Evolutionary conservation across 495 filamentous ascomycete genomes (phyloP).

Genomic region (Lasiosphaeriaceae sp.): DNA sequence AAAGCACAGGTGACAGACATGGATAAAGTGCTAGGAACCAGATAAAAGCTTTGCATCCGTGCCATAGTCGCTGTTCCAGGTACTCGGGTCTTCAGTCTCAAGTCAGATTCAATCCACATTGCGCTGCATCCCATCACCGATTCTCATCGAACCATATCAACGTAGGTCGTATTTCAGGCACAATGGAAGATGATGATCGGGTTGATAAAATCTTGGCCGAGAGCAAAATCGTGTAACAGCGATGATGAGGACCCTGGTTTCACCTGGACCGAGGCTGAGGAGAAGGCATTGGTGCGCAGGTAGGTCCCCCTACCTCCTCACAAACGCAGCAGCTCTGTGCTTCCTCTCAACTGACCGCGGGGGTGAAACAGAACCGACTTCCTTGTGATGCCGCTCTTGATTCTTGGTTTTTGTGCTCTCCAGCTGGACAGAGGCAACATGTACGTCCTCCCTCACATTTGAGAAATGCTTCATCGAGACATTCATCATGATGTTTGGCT

Average conservation of each 20-base stretch:
- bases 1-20: no score
- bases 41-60: no score
- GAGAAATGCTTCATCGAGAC: neutral
- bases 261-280: slow-evolving; percentile 34
- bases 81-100: neutral
- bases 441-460: slow-evolving; percentile 6
- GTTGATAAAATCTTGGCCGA: slow-evolving; percentile 8
- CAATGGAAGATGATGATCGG: slow-evolving; percentile 22
- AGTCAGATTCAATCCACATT: neutral
- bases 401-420: slow-evolving; percentile 55
- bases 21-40: no score
- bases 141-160: no score
- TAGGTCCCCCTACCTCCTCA: slow-evolving; percentile 7
- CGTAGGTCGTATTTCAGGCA: neutral
- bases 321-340: neutral
- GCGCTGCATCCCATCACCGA: neutral
- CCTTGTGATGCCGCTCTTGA: slow-evolving; percentile 48
- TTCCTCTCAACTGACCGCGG: no score
- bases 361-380: slow-evolving; percentile 49
- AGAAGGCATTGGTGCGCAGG: slow-evolving; percentile 32
- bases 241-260: slow-evolving; percentile 22
- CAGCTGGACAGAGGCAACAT: slow-evolving; percentile 49
- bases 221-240: slow-evolving; percentile 16
- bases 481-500: neutral
- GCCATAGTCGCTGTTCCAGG: no score